Evolutionary conservation across 2,329 filamentous ascomycete genomes (phyloP).

Genomic region (Colletotrichum sublineola): DNA sequence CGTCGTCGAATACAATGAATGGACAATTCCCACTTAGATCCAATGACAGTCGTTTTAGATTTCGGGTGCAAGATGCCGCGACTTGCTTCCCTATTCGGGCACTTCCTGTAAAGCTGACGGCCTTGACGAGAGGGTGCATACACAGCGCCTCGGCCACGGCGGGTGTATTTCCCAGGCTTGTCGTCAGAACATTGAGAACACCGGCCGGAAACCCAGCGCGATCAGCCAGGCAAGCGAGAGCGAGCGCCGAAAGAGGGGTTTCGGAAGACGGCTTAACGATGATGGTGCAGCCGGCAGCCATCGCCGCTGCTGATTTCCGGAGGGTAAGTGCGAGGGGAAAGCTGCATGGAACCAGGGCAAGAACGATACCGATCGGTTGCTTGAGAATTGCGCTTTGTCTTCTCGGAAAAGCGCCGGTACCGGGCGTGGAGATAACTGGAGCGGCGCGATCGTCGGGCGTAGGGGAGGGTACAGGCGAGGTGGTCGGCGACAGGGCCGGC

Average conservation of each 20-base stretch:
- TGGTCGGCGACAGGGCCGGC: background rate
- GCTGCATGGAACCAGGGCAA: conserved; percentile 64
- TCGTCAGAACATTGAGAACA: conserved; percentile 80
- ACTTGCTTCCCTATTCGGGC: conserved; percentile 78
- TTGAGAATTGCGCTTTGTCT: conserved; percentile 27
- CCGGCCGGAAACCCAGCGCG: conserved; percentile 82
- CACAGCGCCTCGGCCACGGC: conserved; percentile 66
- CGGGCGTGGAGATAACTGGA: background rate
- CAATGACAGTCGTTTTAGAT: conserved; percentile 74
- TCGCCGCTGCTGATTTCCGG: conserved; percentile 63
- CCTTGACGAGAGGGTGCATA: conserved; percentile 76
- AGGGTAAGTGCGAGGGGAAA: conserved; percentile 68
- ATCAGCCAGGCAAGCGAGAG: conserved; percentile 70
- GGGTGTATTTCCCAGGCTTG: conserved; percentile 76
- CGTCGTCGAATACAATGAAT: conserved; percentile 74
- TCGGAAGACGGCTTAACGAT: conserved; percentile 58
- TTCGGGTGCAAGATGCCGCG: conserved; percentile 71
- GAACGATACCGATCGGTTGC: conserved; percentile 53
- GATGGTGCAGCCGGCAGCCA: conserved; percentile 82
- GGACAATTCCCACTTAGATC: conserved; percentile 79
- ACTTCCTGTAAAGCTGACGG: conserved; percentile 83
- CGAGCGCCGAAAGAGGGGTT: conserved; percentile 56
- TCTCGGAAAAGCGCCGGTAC: background rate
- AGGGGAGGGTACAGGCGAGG: conserved; percentile 9
- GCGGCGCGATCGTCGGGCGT: background rate